Evolutionary conservation across 371 early-diverging fungal genomes (phyloP).

Genomic region (Nematocida ausubeli): DNA sequence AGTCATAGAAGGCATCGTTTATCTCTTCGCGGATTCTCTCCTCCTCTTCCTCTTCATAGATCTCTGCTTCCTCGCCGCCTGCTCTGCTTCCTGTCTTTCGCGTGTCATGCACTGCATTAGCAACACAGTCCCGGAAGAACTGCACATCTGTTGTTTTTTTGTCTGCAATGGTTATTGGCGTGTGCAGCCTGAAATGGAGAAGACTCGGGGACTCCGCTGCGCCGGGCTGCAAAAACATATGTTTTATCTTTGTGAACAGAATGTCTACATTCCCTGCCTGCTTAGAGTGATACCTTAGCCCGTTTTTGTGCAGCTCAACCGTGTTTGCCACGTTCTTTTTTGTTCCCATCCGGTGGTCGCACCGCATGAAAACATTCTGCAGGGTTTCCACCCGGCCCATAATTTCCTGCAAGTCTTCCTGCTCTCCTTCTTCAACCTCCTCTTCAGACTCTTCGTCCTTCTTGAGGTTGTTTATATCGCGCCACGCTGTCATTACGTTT

Average conservation of each 20-base stretch:
- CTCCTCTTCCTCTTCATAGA: slow-evolving; percentile 88
- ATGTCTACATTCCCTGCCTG: slow-evolving; percentile 71
- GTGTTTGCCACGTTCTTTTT: slow-evolving; percentile 76
- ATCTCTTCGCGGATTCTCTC: slow-evolving; percentile 87
- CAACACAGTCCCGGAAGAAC: slow-evolving; percentile 91
- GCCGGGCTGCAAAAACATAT: slow-evolving; percentile 93
- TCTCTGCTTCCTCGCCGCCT: slow-evolving; percentile 78
- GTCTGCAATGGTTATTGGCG: slow-evolving; percentile 89
- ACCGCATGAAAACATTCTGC: slow-evolving; percentile 82
- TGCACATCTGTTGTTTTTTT: slow-evolving; percentile 89
- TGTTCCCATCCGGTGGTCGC: slow-evolving; percentile 76
- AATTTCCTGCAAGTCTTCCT: slow-evolving; percentile 60
- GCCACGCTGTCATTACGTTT: slow-evolving; percentile 72
- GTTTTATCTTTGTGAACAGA: slow-evolving; percentile 90
- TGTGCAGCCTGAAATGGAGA: slow-evolving; percentile 86
- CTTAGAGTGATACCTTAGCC: slow-evolving; percentile 63
- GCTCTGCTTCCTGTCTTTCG: slow-evolving; percentile 74
- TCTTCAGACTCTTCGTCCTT: slow-evolving; percentile 51
- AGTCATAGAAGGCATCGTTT: slow-evolving; percentile 85
- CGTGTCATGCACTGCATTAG: slow-evolving; percentile 88
- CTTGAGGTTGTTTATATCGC: slow-evolving; percentile 64
- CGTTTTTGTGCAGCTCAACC: slow-evolving; percentile 68
- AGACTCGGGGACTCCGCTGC: slow-evolving; percentile 86
- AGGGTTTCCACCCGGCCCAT: slow-evolving; percentile 54
- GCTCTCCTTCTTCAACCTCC: slow-evolving; percentile 50